Conservation (phyloP, 768 basidiomycete genomes). For the Tulasnella sp. region DNA sequence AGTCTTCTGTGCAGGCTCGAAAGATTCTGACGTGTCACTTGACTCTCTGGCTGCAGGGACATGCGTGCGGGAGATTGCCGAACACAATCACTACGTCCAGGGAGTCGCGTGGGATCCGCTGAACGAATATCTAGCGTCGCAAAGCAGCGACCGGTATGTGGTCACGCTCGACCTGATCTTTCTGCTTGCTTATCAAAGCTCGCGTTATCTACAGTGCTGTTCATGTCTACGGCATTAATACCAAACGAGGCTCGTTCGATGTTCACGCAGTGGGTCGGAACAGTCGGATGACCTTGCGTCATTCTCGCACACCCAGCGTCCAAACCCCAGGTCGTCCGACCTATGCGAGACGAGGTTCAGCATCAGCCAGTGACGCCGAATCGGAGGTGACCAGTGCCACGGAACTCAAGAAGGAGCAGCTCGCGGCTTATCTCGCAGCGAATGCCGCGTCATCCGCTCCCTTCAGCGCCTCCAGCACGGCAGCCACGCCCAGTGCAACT, state of each 20-base stretch:
- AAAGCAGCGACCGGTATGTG: slow-evolving; percentile 72
- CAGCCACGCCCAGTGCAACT: slow-evolving; percentile 48
- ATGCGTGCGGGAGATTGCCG: slow-evolving; percentile 80
- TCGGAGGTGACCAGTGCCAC: slow-evolving; percentile 40
- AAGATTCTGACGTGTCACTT: not conserved
- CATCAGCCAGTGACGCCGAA: slow-evolving; percentile 59
- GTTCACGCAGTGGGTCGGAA: slow-evolving; percentile 88
- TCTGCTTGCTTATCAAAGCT: not conserved
- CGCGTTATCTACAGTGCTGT: slow-evolving; percentile 42
- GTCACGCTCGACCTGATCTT: not conserved
- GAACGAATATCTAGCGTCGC: slow-evolving; percentile 94
- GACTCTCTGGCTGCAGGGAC: slow-evolving; percentile 42
- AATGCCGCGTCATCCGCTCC: slow-evolving; percentile 20
- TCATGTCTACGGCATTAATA: slow-evolving; percentile 80
- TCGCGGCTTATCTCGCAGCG: slow-evolving; percentile 25
- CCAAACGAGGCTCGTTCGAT: slow-evolving; percentile 72
- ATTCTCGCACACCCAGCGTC: slow-evolving; percentile 57
- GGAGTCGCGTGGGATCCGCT: slow-evolving; percentile 98
- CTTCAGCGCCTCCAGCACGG: slow-evolving; percentile 31
- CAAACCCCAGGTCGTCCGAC: slow-evolving; percentile 40
- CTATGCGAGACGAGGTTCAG: slow-evolving; percentile 58
- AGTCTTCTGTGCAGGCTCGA: not conserved
- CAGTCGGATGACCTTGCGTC: slow-evolving; percentile 58
- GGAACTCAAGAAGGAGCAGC: slow-evolving; percentile 44
- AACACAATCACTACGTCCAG: slow-evolving; percentile 95